Evolutionary conservation across 2,329 filamentous ascomycete species (phyloP).

Genomic region (Penicillium hesseltinei): DNA sequence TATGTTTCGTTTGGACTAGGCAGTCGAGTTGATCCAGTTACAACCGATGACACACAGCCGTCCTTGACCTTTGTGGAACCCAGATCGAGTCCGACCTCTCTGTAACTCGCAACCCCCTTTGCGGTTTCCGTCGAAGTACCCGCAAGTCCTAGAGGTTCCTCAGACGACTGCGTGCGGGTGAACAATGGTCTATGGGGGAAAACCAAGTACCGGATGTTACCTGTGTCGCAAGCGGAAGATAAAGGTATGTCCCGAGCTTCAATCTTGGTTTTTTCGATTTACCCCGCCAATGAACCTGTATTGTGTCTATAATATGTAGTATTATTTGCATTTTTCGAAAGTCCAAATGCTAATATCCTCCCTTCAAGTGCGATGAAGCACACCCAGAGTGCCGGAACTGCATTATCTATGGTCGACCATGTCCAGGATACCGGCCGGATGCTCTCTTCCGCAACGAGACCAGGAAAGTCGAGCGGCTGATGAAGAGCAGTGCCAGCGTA

Average conservation of each 20-base stretch:
- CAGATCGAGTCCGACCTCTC: conserved; percentile 1
- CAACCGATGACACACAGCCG: conserved; percentile 7
- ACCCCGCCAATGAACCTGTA: neutral
- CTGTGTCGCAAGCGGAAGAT: conserved; percentile 42
- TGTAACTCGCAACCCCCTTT: neutral
- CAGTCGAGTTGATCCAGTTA: conserved; percentile 18
- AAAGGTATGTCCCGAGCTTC: conserved; percentile 32
- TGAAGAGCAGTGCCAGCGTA: conserved; percentile 21
- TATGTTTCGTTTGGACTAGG: conserved; percentile 12
- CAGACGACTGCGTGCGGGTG: neutral
- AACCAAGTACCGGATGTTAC: conserved; percentile 41
- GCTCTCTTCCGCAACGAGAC: conserved; percentile 39
- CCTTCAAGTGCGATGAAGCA: conserved; percentile 37
- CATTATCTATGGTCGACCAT: conserved; percentile 34
- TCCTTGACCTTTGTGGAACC: conserved; percentile 12
- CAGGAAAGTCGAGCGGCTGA: conserved; percentile 28
- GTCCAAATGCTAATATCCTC: neutral
- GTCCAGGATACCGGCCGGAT: conserved; percentile 39
- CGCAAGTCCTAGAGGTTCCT: neutral
- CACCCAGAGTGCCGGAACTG: conserved; percentile 39
- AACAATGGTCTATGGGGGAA: conserved; percentile 44
- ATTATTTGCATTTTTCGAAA: neutral
- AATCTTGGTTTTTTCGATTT: neutral
- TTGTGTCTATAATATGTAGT: neutral
- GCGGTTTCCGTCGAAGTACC: neutral